Conservation (phyloP, 495 filamentous ascomycete genomes). For the Aspergillus steynii region DNA sequence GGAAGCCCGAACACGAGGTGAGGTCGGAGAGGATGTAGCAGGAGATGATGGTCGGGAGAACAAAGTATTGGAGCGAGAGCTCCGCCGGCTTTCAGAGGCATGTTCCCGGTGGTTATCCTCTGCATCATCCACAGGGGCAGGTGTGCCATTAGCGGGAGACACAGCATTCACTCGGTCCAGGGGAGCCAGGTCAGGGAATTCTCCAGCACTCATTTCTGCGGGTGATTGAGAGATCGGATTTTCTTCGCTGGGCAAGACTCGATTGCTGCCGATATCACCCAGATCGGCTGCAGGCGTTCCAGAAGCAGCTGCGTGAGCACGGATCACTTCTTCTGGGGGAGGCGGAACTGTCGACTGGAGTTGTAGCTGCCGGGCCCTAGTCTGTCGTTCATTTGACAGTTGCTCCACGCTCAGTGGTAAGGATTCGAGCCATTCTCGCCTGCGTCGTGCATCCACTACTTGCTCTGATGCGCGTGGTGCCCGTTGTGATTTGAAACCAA, state of each 20-base stretch:
- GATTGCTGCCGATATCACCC: constrained; percentile 22
- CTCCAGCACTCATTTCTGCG: constrained; percentile 37
- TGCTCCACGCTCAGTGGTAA: constrained; percentile 32
- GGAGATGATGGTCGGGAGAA: constrained; percentile 45
- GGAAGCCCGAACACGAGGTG: constrained; percentile 46
- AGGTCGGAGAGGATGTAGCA: constrained; percentile 45
- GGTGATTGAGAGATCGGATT: constrained; percentile 42
- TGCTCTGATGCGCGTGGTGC: constrained; percentile 15
- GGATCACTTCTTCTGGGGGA: constrained; percentile 7
- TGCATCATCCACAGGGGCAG: constrained; percentile 17
- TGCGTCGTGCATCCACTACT: constrained; percentile 15
- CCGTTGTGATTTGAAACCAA: constrained; percentile 27
- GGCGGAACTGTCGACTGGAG: constrained; percentile 10
- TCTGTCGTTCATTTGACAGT: constrained; percentile 34
- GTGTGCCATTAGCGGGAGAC: constrained; percentile 16
- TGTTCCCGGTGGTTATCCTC: constrained; percentile 17
- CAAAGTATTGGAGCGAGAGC: constrained; percentile 44
- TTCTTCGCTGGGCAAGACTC: constrained; percentile 36
- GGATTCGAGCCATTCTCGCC: constrained; percentile 28
- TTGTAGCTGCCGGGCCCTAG: constrained; percentile 11
- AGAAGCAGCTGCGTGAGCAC: neutral
- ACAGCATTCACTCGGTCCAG: constrained; percentile 27
- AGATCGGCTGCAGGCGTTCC: neutral
- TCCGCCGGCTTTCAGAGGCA: constrained; percentile 21
- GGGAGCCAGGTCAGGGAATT: constrained; percentile 32